Evolutionary conservation across 306 rosid species (phyloP).

Genomic region (Medicago ruthenica): DNA sequence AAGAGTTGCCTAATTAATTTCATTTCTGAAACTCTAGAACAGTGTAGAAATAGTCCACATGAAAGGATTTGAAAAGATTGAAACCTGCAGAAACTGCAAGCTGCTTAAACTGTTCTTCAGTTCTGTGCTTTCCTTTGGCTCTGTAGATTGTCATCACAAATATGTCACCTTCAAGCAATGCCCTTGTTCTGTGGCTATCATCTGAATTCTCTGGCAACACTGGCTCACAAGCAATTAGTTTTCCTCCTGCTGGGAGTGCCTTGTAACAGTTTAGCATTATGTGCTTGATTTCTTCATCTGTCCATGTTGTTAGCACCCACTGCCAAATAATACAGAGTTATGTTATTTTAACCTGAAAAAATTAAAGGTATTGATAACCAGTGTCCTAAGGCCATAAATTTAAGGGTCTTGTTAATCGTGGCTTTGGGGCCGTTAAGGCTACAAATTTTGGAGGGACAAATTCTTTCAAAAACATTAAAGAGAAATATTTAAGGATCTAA

Average conservation of each 20-base stretch:
- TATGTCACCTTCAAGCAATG: conserved; percentile 75
- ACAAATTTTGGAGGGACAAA: too few relatives aligned
- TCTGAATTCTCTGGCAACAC: conserved; percentile 76
- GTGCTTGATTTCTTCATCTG: conserved; percentile 73
- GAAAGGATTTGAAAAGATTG: conserved; percentile 58
- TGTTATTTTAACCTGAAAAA: too few relatives aligned
- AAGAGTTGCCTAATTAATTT: background rate
- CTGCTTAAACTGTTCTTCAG: conserved; percentile 63
- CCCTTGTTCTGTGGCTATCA: conserved; percentile 76
- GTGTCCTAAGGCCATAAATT: too few relatives aligned
- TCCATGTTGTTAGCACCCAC: conserved; percentile 94
- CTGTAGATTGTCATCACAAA: conserved; percentile 86
- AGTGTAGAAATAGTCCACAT: conserved; percentile 68
- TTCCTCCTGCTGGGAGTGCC: conserved; percentile 82
- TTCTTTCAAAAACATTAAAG: too few relatives aligned
- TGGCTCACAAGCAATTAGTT: conserved; percentile 87
- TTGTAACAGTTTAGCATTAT: conserved; percentile 78
- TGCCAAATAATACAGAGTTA: conserved; percentile 38
- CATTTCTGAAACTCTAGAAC: conserved; percentile 79
- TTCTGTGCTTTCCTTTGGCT: conserved; percentile 82
- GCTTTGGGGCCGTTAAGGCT: too few relatives aligned
- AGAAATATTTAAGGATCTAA: too few relatives aligned
- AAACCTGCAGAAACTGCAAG: conserved; percentile 72
- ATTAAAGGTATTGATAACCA: too few relatives aligned
- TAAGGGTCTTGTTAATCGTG: too few relatives aligned